Percentiles rank a stretch among this genome's conserved stretches.
phyloP scores from a whole-genome alignment of 2,329 filamentous ascomycete genomes.

The Cercospora beticola region DNA sequence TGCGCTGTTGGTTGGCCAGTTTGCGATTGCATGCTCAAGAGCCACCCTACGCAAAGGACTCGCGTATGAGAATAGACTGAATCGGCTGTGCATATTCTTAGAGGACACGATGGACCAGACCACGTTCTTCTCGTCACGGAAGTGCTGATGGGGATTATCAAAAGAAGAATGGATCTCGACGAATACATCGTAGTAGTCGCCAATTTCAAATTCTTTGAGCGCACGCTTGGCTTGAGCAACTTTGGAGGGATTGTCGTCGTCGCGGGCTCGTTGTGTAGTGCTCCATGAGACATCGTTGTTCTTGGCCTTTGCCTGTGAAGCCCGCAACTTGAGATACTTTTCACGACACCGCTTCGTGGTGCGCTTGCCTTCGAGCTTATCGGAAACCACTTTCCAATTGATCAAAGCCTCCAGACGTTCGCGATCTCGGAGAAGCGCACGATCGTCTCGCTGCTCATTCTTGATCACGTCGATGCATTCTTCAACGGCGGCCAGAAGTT shows the following conservation, averaged over 20 bases:
- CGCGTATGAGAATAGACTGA: slow-evolving; percentile 17
- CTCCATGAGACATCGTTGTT: slow-evolving; percentile 5
- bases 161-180: slow-evolving; percentile 36
- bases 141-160: slow-evolving; percentile 27
- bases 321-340: slow-evolving; percentile 62
- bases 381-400: slow-evolving; percentile 65
- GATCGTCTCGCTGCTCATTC: slow-evolving; percentile 32
- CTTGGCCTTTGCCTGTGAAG: slow-evolving; percentile 32
- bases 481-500: slow-evolving; percentile 54
- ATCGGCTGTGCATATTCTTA: slow-evolving; percentile 32
- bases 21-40: slow-evolving; percentile 32
- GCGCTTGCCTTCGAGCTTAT: slow-evolving; percentile 60
- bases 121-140: slow-evolving; percentile 36
- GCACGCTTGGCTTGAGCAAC: slow-evolving; percentile 23
- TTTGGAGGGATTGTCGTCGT: slow-evolving; percentile 10
- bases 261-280: neutral
- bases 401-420: slow-evolving; percentile 55
- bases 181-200: slow-evolving; percentile 45
- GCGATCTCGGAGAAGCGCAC: slow-evolving; percentile 36
- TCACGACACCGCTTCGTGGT: slow-evolving; percentile 66
- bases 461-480: slow-evolving; percentile 53
- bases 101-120: slow-evolving; percentile 38
- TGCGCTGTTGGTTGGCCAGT: slow-evolving; percentile 21
- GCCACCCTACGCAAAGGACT: slow-evolving; percentile 32
- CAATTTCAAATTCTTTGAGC: slow-evolving; percentile 40